These are phyloP conservation scores for Metschnikowia rubicola DNA, from an alignment of 805 yeast genomes.

Conservation along the genomic window DNA sequence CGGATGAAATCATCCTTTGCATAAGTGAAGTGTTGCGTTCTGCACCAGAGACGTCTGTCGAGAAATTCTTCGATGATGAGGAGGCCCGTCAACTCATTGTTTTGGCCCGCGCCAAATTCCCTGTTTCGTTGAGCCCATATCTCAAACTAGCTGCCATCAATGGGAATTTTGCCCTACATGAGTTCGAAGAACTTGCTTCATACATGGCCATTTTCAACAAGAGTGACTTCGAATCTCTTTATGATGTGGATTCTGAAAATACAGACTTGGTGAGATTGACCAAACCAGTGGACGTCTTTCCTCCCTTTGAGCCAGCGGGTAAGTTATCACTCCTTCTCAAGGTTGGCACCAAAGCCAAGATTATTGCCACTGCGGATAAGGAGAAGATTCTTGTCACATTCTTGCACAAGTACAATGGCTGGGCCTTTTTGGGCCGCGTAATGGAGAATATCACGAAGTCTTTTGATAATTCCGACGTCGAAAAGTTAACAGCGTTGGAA, in stretches of 20 bases:
- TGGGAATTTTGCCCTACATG: slow-evolving; percentile 63
- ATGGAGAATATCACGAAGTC: slow-evolving; percentile 56
- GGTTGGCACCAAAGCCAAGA: slow-evolving; percentile 63
- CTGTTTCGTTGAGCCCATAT: slow-evolving; percentile 59
- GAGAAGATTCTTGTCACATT: slow-evolving; percentile 55
- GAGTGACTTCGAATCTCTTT: slow-evolving; percentile 36
- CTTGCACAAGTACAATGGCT: slow-evolving; percentile 73
- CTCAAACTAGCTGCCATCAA: slow-evolving; percentile 59
- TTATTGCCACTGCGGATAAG: slow-evolving; percentile 48
- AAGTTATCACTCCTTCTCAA: slow-evolving; percentile 44
- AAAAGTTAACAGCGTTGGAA: slow-evolving; percentile 36
- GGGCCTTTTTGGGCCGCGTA: slow-evolving; percentile 80
- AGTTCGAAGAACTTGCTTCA: slow-evolving; percentile 55
- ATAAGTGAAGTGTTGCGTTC: slow-evolving; percentile 40
- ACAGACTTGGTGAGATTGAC: slow-evolving; percentile 52
- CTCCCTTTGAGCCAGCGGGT: slow-evolving; percentile 52
- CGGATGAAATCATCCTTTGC: slow-evolving; percentile 42
- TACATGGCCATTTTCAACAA: slow-evolving; percentile 51
- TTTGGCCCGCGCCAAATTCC: slow-evolving; percentile 71
- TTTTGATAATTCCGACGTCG: slow-evolving; percentile 35
- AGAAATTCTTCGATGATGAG: slow-evolving; percentile 45
- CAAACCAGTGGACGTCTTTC: slow-evolving; percentile 46
- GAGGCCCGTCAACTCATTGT: slow-evolving; percentile 43
- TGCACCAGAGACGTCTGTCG: slow-evolving; percentile 44
- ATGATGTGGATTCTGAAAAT: slow-evolving; percentile 49